Percentiles rank a stretch among this genome's conserved stretches.
These are phyloP conservation scores for Calonectria hongkongensis DNA, from an alignment of 2,329 filamentous ascomycete species.

Conservation along the genomic window DNA sequence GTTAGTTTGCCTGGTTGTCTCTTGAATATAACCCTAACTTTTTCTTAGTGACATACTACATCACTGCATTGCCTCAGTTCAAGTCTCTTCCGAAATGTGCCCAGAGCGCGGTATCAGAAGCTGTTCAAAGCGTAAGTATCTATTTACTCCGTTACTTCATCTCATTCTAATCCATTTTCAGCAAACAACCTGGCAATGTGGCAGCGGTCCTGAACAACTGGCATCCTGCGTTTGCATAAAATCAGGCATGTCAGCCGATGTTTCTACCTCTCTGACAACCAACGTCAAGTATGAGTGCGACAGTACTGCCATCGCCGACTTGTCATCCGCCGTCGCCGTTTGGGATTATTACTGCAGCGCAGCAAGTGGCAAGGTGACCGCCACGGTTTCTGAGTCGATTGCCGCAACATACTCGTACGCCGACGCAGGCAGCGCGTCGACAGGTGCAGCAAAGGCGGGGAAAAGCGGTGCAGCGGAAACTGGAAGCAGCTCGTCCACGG, in stretches of 20 bases:
- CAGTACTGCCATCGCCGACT: slow-evolving; percentile 64
- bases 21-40: slow-evolving; percentile 16
- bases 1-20: slow-evolving; percentile 57
- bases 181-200: slow-evolving; percentile 64
- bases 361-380: slow-evolving; percentile 64
- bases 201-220: slow-evolving; percentile 67
- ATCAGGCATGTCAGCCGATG: slow-evolving; percentile 64
- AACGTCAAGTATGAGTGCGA: slow-evolving; percentile 66
- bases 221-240: slow-evolving; percentile 73
- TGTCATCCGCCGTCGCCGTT: slow-evolving; percentile 67
- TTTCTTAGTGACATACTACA: slow-evolving; percentile 70
- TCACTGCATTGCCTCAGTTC: slow-evolving; percentile 70
- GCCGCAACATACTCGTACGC: slow-evolving; percentile 43
- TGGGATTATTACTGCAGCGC: slow-evolving; percentile 71
- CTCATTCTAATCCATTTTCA: slow-evolving; percentile 46
- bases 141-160: rapidly evolving
- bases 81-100: slow-evolving; percentile 67
- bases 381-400: slow-evolving; percentile 64
- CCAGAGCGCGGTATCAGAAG: slow-evolving; percentile 64
- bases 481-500: slow-evolving; percentile 10
- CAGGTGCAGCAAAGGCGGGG: slow-evolving; percentile 37
- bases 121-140: slow-evolving; percentile 62
- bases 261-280: slow-evolving; percentile 67
- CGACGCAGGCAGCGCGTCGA: slow-evolving; percentile 43
- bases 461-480: slow-evolving; percentile 36